These are phyloP conservation scores for Solanum chacoense DNA, from an alignment of 305 asterid species.

Conservation along the genomic window DNA sequence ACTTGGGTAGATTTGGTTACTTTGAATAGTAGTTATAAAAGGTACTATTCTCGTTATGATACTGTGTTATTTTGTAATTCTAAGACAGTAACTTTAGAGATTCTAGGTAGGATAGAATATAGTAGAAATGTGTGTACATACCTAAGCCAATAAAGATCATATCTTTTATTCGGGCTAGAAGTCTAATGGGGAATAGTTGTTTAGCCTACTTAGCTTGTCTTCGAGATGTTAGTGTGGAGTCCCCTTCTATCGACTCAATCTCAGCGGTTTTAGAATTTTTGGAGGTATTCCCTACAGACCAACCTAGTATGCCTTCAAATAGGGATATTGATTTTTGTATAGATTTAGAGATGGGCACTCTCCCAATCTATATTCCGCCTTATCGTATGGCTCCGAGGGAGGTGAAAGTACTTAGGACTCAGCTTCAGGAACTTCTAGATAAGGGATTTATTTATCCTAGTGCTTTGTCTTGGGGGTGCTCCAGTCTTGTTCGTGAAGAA, in stretches of 20 bases:
- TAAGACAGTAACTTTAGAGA: too few species aligned
- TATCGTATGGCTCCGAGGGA: not conserved
- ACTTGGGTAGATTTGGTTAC: not conserved
- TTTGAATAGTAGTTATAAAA: too few species aligned
- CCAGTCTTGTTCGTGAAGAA: not conserved
- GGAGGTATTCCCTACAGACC: not conserved
- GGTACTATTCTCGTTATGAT: not conserved
- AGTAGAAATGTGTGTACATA: not conserved
- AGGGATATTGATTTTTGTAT: not conserved
- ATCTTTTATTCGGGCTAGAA: not conserved
- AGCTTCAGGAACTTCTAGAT: not conserved
- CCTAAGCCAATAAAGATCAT: not conserved
- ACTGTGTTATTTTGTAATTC: not conserved
- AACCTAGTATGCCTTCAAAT: not conserved
- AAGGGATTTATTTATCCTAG: not conserved
- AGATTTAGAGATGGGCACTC: not conserved
- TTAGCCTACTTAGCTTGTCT: not conserved
- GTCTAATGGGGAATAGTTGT: not conserved
- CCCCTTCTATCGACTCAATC: not conserved
- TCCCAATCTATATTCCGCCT: not conserved
- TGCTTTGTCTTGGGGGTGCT: not conserved
- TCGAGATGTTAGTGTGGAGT: not conserved
- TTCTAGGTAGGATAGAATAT: not conserved
- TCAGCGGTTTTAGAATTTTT: too few species aligned
- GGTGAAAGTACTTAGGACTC: not conserved